These are phyloP conservation scores for Hypoxylon sp. DNA, from an alignment of 2,329 filamentous ascomycete species.

Conservation along the genomic window DNA sequence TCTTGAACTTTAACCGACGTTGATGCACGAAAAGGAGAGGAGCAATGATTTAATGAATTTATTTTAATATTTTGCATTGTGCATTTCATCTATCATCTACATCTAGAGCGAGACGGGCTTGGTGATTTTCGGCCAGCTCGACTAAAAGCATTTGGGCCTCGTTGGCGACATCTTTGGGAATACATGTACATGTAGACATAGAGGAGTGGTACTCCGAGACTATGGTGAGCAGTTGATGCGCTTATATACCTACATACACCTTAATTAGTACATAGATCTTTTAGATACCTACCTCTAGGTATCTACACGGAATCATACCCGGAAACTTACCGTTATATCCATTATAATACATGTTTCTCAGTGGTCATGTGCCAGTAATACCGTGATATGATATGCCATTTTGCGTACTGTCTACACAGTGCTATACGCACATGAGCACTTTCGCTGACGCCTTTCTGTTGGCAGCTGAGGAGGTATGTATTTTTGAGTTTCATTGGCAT, in stretches of 20 bases:
- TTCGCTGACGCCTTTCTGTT: too few relatives aligned
- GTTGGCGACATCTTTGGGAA: background rate
- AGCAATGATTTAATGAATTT: slow-evolving; percentile 8
- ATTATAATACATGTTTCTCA: too few relatives aligned
- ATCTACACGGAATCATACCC: too few relatives aligned
- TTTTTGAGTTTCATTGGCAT: too few relatives aligned
- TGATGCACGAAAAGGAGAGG: slow-evolving; percentile 45
- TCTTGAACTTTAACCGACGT: slow-evolving; percentile 66
- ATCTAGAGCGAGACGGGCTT: slow-evolving; percentile 1
- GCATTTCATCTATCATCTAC: too few relatives aligned
- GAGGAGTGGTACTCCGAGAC: background rate
- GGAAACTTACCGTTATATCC: too few relatives aligned
- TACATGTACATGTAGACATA: too few relatives aligned
- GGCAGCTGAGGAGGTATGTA: too few relatives aligned
- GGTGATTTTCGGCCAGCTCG: background rate
- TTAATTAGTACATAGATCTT: background rate
- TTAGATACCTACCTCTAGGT: background rate
- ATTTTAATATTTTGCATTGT: background rate
- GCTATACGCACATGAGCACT: too few relatives aligned
- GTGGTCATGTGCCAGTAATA: too few relatives aligned
- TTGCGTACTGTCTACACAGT: too few relatives aligned
- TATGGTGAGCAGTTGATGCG: background rate
- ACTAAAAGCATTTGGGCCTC: slow-evolving; percentile 1
- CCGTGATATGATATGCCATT: too few relatives aligned
- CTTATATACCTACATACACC: background rate